Evolutionary conservation across 192 early-diverging fungal species (phyloP).

Genomic region (Nowakowskiella sp.): DNA sequence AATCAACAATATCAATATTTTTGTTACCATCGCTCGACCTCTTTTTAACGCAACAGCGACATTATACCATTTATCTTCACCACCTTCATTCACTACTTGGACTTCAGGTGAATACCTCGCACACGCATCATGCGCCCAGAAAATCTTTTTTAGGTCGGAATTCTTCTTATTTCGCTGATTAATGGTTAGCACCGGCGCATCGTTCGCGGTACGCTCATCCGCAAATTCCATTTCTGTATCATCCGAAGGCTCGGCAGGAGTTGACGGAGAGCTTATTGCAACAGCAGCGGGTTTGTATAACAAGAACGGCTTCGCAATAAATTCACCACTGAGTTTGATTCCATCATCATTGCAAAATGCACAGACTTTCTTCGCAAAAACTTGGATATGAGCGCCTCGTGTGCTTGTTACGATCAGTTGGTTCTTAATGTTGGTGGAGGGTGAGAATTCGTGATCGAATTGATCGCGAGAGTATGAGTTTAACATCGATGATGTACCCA

Average conservation of each 20-base stretch:
- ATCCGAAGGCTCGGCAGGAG: too few species aligned
- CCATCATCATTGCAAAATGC: conserved; percentile 65
- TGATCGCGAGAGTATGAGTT: too few species aligned
- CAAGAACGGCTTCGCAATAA: conserved; percentile 51
- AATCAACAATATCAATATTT: not conserved
- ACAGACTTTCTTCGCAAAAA: conserved; percentile 35
- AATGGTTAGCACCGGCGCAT: too few species aligned
- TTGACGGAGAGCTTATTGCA: too few species aligned
- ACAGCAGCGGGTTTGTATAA: conserved; percentile 43
- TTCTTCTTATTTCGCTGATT: too few species aligned
- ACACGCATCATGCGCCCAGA: conserved; percentile 84
- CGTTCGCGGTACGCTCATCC: too few species aligned
- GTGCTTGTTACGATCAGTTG: not conserved
- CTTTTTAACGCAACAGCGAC: conserved; percentile 66
- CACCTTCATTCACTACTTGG: conserved; percentile 48
- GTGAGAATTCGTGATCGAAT: too few species aligned
- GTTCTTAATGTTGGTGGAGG: conserved; percentile 35
- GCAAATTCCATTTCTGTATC: too few species aligned
- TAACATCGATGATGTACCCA: too few species aligned
- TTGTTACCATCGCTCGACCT: conserved; percentile 60
- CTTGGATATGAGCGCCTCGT: not conserved
- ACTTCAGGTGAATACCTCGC: conserved; percentile 82
- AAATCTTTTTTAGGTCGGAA: conserved; percentile 44
- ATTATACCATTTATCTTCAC: conserved; percentile 74
- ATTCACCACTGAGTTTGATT: conserved; percentile 38